These are phyloP conservation scores for Elaeis guineensis DNA, from an alignment of 176 grass and related monocot genomes.

Conservation along the genomic window DNA sequence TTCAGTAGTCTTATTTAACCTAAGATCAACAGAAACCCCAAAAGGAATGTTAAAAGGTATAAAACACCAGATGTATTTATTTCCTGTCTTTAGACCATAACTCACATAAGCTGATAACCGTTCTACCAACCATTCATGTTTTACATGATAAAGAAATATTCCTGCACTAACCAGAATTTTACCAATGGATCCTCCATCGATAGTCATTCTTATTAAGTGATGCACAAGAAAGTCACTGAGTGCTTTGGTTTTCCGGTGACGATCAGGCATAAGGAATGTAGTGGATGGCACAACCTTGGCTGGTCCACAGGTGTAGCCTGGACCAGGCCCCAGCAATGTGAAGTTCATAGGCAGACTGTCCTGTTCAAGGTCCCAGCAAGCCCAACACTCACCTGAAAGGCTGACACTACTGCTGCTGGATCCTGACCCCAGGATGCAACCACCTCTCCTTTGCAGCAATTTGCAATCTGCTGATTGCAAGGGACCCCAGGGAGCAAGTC, in stretches of 20 bases:
- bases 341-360: constrained; percentile 18
- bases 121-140: too few species aligned
- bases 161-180: too few species aligned
- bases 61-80: too few species aligned
- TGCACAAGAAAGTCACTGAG: constrained; percentile 3
- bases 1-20: too few species aligned
- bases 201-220: too few species aligned
- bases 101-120: too few species aligned
- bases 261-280: constrained; percentile 6
- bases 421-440: constrained; percentile 13
- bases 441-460: constrained; percentile 17
- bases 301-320: constrained; percentile 14
- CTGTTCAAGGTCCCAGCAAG: constrained; percentile 10
- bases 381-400: constrained; percentile 14
- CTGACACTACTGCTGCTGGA: constrained; percentile 3
- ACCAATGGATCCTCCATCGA: too few species aligned
- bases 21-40: too few species aligned
- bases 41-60: too few species aligned
- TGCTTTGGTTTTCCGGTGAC: constrained; percentile 2
- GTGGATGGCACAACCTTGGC: constrained; percentile 8
- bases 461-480: constrained; percentile 11
- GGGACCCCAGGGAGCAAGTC: constrained; percentile 8
- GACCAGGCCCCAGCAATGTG: constrained; percentile 4
- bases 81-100: too few species aligned
- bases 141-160: too few species aligned